Conservation (phyloP, 495 filamentous ascomycete genomes). For the Staphylotrichum longicolle region DNA sequence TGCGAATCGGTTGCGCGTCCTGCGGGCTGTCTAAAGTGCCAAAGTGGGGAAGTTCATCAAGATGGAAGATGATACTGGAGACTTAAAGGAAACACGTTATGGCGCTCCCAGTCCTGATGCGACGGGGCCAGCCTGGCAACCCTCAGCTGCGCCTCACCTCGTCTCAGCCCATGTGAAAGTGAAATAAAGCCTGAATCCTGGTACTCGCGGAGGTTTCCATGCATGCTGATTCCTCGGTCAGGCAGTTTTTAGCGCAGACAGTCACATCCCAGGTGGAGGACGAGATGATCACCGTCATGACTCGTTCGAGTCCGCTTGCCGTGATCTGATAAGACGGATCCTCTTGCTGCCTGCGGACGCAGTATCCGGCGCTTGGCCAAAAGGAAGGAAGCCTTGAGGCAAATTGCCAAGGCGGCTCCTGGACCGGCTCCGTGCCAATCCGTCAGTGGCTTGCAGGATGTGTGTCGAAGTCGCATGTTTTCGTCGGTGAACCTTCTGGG, state of each 20-base stretch:
- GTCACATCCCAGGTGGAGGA: slow-evolving; percentile 5
- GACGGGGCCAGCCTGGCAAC: background rate
- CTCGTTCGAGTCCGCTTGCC: background rate
- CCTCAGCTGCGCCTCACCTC: slow-evolving; percentile 11
- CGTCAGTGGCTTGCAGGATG: background rate
- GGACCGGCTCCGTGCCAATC: background rate
- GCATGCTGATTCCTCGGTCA: background rate
- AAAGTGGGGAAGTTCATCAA: slow-evolving; percentile 1
- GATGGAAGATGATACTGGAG: background rate
- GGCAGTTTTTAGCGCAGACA: background rate
- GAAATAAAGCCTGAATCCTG: background rate
- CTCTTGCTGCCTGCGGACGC: background rate
- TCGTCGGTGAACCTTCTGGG: background rate
- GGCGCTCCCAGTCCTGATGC: background rate
- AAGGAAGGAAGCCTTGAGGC: background rate
- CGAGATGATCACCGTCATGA: too few relatives aligned
- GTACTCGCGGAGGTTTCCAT: background rate
- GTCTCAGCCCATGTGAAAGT: slow-evolving; percentile 1
- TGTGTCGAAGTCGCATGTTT: background rate
- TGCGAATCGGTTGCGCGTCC: slow-evolving; percentile 7
- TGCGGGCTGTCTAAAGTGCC: background rate
- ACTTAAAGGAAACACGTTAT: slow-evolving; percentile 2
- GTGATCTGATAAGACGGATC: background rate
- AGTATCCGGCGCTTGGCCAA: too few relatives aligned
- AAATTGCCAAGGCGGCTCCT: slow-evolving; percentile 2